Evolutionary conservation across 768 basidiomycete genomes (phyloP), one percentile per base, ranked within the genome.

Genomic region (Lyophyllum decastes): DNA sequence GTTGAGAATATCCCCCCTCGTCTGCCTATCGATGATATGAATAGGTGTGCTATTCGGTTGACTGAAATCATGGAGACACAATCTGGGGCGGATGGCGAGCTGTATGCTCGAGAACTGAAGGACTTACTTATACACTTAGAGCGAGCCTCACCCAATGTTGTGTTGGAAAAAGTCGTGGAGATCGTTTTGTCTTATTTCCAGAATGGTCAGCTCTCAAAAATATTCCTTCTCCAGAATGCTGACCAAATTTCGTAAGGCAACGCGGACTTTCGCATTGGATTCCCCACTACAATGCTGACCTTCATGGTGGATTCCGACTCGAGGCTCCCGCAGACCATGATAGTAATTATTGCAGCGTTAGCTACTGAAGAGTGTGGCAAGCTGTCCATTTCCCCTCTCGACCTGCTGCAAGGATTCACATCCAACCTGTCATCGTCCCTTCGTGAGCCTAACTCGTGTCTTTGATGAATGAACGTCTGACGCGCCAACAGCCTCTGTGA

Each of bases 331-430:
- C 81, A 88, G 11, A 91, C 89, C 0, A 65, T 84, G 34, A 78
- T 88, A 67, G 81, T 90, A 19, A 79, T 93, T n/a, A 65, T 80
- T n/a, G 76, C 85, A 9, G 92, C 92, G 2, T 69, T 90, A 40
- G 77, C 83, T n/a, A 81, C 79, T 57, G 89, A 91, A 68, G 82
- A 84, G 61, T 79, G 80, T 50, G 77, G 78, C 21, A 73, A 72
- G 47, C 66, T 83, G 45, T 73, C 85, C n/a, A 69, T 83, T 34
- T 66, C 83, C 8, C 83, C 87, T 1, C 48, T 63, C 45, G 76
- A 78, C 30, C 66, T 87, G 48, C 71, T 90, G 40, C 68, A 72
- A 40, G 76, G 82, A 41, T 56, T 87, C 64, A 68, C 79, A 16
- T 55, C 52, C 3, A 73, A 78, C 46, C 61, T 89, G 9, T 55